Evolutionary conservation across 495 filamentous ascomycete species (phyloP).

Genomic region (Glonium stellatum): DNA sequence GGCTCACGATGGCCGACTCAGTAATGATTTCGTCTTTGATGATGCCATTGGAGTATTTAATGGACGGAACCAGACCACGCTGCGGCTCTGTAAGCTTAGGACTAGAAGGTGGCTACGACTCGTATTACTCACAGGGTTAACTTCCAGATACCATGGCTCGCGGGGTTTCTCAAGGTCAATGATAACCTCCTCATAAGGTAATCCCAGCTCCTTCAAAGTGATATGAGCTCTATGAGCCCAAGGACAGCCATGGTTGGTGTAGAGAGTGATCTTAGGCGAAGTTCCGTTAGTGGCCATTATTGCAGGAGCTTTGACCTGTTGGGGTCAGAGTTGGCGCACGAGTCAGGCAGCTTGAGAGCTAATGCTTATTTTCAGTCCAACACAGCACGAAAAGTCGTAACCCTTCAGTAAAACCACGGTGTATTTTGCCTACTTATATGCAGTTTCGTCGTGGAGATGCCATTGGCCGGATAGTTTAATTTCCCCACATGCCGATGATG

Average conservation of each 20-base stretch:
- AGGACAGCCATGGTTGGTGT: conserved; percentile 72
- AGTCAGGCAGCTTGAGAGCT: background rate
- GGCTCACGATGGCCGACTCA: conserved; percentile 66
- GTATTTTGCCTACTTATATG: too few species aligned
- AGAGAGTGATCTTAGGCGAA: conserved; percentile 48
- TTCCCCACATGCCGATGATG: background rate
- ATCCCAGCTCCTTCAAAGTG: conserved; percentile 59
- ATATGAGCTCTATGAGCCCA: conserved; percentile 82
- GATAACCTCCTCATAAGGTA: conserved; percentile 72
- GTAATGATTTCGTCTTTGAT: conserved; percentile 52
- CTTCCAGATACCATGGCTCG: conserved; percentile 72
- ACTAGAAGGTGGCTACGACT: background rate
- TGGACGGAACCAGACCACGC: conserved; percentile 68
- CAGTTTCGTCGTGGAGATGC: too few species aligned
- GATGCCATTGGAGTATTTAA: conserved; percentile 57
- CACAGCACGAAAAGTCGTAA: too few species aligned
- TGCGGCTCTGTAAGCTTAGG: conserved; percentile 24
- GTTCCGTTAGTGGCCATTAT: conserved; percentile 1
- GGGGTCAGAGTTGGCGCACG: background rate
- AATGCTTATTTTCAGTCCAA: background rate
- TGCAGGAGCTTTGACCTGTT: background rate
- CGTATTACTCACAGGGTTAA: conserved; percentile 59
- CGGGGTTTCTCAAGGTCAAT: conserved; percentile 69
- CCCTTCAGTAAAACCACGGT: too few species aligned
- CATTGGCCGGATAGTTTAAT: background rate